Evolutionary conservation across 2,329 filamentous ascomycete species (phyloP).

Genomic region (Colletotrichum noveboracense): DNA sequence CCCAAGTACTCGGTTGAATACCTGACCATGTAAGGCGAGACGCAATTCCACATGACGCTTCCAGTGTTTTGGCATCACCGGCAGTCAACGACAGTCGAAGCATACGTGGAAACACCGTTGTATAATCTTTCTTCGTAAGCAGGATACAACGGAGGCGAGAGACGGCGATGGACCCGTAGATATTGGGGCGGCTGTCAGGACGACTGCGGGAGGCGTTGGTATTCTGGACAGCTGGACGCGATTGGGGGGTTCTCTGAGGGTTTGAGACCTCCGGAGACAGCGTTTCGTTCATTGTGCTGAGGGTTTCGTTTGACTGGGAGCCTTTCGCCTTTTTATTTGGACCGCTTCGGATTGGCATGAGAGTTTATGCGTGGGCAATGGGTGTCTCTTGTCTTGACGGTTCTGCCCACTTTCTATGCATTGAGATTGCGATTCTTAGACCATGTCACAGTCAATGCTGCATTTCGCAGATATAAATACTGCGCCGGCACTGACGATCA

Average conservation of each 20-base stretch:
- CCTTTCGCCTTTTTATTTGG: background rate
- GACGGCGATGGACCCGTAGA: background rate
- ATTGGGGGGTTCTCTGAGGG: background rate
- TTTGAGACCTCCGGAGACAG: background rate
- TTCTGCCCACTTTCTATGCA: background rate
- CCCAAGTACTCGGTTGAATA: too few relatives aligned
- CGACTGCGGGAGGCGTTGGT: too few relatives aligned
- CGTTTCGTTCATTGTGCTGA: background rate
- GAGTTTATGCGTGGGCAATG: background rate
- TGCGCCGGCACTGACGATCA: background rate
- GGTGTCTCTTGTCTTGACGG: accelerated
- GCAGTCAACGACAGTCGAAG: background rate
- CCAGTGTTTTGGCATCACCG: background rate
- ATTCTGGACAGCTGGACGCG: too few relatives aligned
- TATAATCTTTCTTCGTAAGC: background rate
- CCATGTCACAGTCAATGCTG: background rate
- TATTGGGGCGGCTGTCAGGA: background rate
- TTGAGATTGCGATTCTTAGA: background rate
- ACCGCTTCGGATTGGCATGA: background rate
- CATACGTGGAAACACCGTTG: background rate
- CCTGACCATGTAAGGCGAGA: too few relatives aligned
- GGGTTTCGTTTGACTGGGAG: background rate
- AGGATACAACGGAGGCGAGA: background rate
- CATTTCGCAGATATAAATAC: background rate
- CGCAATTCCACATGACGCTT: background rate